Evolutionary conservation across 116 monocot genomes (phyloP), one percentile per base, ranked within the genome.

Genomic region (Trichopus zeylanicus): DNA sequence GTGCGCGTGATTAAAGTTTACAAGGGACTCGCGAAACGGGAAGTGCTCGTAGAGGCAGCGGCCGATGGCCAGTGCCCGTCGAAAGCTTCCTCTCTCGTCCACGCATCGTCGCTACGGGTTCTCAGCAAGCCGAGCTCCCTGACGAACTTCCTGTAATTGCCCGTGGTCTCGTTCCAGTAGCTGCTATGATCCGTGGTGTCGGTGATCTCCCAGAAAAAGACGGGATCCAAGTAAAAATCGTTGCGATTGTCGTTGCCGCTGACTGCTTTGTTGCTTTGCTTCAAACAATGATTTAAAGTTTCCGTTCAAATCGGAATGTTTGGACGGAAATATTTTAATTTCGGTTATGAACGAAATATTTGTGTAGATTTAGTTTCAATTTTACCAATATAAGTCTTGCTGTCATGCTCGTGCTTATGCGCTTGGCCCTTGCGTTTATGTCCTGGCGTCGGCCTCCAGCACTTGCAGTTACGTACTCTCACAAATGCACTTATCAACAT

Each of bases 31-130:
- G 7, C 70, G 60, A 59, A 81, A 97, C 29, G 91, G 68, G 23
- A 72, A 79, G 48, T 81, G 87, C 67, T 91, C 97, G 52, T 84
- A 87, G 23, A 97, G 72, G 0, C 72, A 61, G 10, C 91, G 70
- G 29, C 91, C 97, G 20, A 97, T 58, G 26, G 77, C 87, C 84
- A 97, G 56, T 91, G 91, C 11, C 80, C 82, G 51, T 97, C 97
- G 46, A 97, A 87, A 0, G 87, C 91, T 75, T 97, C 97, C 39
- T 91, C 91, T 12, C 79, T 67, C 2, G 80, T 31, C 12, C 75
- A 63, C 1, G 64, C 65, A 2, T 57, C 71, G 55, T 97, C 97
- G 5, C 84, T 91, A 20, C 87, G 65, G 20, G 56, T 63, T 13
- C 84, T 68, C 31, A 97, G 63, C 0, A 61, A 77, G 1, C 61